Conservation (phyloP, 75 land plant species). For the Pinus taeda region DNA sequence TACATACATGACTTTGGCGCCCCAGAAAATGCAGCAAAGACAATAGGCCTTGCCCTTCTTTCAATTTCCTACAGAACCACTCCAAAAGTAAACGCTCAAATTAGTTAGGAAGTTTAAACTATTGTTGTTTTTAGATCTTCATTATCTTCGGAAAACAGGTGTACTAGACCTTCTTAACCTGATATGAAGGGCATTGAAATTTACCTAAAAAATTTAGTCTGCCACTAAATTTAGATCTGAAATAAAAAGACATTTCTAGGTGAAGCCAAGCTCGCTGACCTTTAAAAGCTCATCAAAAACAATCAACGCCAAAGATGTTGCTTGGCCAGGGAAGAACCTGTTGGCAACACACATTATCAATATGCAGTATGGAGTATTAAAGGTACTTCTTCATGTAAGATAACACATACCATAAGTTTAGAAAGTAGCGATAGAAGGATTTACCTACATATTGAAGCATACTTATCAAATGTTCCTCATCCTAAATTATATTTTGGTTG, state of each 20-base stretch:
- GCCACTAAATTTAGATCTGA: not conserved
- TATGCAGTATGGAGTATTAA: not conserved
- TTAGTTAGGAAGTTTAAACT: not conserved
- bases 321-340: slow-evolving; percentile 85
- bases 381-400: not conserved
- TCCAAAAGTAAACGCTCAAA: slow-evolving; percentile 5
- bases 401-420: not conserved
- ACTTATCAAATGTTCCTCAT: not conserved
- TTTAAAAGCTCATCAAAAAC: slow-evolving; percentile 72
- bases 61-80: slow-evolving; percentile 51
- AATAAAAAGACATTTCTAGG: not conserved
- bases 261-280: slow-evolving; percentile 32
- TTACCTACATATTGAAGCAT: not conserved
- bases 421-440: not conserved
- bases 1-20: slow-evolving; percentile 84
- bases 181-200: not conserved
- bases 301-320: slow-evolving; percentile 48
- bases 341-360: not conserved
- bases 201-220: not conserved
- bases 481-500: not conserved
- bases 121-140: not conserved
- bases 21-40: slow-evolving; percentile 87
- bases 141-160: not conserved
- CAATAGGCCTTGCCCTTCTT: slow-evolving; percentile 61
- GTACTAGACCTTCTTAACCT: not conserved